phyloP scores from a whole-genome alignment of 2,329 filamentous ascomycete species.

The Parastagonospora nodorum region DNA sequence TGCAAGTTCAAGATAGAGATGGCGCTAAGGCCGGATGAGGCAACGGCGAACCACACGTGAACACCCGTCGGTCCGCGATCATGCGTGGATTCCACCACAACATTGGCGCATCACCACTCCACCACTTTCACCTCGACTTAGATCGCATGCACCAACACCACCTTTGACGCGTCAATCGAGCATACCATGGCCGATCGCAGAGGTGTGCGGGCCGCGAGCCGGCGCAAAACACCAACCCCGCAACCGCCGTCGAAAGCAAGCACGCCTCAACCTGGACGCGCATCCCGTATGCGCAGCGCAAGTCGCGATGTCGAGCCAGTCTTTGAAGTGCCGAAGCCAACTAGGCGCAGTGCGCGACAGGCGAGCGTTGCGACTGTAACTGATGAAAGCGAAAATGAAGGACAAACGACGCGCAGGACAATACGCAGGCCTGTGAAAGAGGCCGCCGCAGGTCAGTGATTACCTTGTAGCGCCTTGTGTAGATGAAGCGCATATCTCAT shows the following conservation, averaged over 20 bases:
- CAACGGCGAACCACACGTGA: constrained; percentile 22
- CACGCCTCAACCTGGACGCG: constrained; percentile 25
- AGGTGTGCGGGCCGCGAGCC: constrained; percentile 38
- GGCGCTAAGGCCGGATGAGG: constrained; percentile 10
- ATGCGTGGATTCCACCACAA: neutral
- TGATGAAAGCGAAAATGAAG: constrained; percentile 31
- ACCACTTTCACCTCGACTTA: neutral
- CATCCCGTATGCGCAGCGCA: constrained; percentile 44
- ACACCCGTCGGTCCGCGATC: constrained; percentile 4
- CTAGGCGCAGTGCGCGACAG: constrained; percentile 35
- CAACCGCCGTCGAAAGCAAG: constrained; percentile 28
- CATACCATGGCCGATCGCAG: constrained; percentile 40
- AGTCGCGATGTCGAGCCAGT: constrained; percentile 45
- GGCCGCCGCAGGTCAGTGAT: constrained; percentile 34
- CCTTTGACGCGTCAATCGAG: constrained; percentile 1
- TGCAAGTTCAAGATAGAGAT: neutral
- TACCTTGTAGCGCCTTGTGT: neutral
- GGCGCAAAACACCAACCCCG: constrained; percentile 41
- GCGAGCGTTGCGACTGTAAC: constrained; percentile 29
- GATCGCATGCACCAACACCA: constrained; percentile 13
- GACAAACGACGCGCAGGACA: constrained; percentile 19
- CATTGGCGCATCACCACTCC: constrained; percentile 4
- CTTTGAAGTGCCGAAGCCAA: constrained; percentile 21
- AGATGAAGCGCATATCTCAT: neutral
- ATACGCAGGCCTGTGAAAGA: constrained; percentile 30